These are phyloP conservation scores for Onygenales sp. DNA, from an alignment of 2,329 filamentous ascomycete genomes.

Conservation along the genomic window DNA sequence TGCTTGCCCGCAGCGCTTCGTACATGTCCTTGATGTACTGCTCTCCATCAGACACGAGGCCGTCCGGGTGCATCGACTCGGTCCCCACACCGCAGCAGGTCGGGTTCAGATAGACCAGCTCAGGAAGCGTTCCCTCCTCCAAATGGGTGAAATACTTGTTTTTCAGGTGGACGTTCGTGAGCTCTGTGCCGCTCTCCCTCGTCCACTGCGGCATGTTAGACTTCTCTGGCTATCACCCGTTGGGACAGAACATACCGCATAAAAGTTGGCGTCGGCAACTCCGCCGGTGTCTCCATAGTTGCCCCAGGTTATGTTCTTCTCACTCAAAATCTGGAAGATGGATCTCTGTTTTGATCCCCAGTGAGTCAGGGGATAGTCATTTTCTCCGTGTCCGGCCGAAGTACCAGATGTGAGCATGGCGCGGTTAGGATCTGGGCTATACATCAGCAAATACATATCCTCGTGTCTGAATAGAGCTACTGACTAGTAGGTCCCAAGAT, in stretches of 20 bases:
- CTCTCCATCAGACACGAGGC: conserved; percentile 27
- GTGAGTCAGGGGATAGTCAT: conserved; percentile 21
- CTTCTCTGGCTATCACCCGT: too few species aligned
- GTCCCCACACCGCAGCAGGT: conserved; percentile 31
- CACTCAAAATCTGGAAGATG: conserved; percentile 32
- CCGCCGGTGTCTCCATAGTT: conserved; percentile 27
- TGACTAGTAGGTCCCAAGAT: conserved; percentile 31
- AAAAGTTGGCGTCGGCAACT: conserved; percentile 19
- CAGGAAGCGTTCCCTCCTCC: conserved; percentile 20
- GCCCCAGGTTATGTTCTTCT: conserved; percentile 25
- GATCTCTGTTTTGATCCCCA: conserved; percentile 22
- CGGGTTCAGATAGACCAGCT: conserved; percentile 29
- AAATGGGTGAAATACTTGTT: conserved; percentile 27
- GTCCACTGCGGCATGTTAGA: conserved; percentile 11
- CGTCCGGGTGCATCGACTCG: conserved; percentile 25
- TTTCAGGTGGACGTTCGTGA: conserved; percentile 15
- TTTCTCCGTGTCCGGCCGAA: conserved; percentile 23
- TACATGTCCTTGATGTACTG: conserved; percentile 27
- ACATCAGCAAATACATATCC: conserved; percentile 1
- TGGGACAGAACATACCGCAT: conserved; percentile 27
- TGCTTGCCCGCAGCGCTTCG: conserved; percentile 24
- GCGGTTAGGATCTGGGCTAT: conserved; percentile 38
- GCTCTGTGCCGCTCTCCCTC: background rate
- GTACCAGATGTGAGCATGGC: conserved; percentile 23
- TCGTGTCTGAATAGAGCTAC: background rate